These are phyloP conservation scores for Naganishia cerealis DNA, from an alignment of 1,284 basidiomycete species.

Conservation along the genomic window DNA sequence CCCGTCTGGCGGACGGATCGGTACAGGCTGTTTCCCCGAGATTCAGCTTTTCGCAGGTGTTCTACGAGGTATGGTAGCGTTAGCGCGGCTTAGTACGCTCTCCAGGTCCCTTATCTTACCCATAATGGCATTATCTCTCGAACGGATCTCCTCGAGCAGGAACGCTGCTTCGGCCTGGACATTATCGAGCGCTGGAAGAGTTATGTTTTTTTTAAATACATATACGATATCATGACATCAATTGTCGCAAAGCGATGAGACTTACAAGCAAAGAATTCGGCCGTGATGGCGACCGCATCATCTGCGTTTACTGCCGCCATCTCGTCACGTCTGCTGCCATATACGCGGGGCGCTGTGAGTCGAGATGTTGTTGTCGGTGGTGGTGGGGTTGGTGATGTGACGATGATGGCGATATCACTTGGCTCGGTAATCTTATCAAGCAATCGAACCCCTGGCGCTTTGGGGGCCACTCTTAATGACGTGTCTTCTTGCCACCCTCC, in stretches of 20 bases:
- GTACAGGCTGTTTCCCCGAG: constrained; percentile 3
- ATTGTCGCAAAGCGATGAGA: constrained; percentile 34
- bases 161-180: constrained; percentile 70
- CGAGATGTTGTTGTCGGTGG: too few relatives aligned
- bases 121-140: constrained; percentile 54
- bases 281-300: constrained; percentile 67
- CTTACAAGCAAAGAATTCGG: constrained; percentile 70
- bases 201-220: not conserved
- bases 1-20: constrained; percentile 9
- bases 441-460: not conserved
- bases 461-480: not conserved
- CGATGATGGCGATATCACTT: too few relatives aligned
- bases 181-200: constrained; percentile 66
- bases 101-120: constrained; percentile 38
- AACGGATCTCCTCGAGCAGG: constrained; percentile 67
- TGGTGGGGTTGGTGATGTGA: too few relatives aligned
- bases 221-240: constrained; percentile 1
- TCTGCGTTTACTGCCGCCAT: constrained; percentile 55
- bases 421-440: too few relatives aligned
- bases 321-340: not conserved
- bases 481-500: not conserved
- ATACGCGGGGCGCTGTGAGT: too few relatives aligned
- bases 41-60: constrained; percentile 19
- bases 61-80: not conserved
- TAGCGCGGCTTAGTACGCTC: not conserved